phyloP scores from a whole-genome alignment of 768 basidiomycete species.

The Russula ochroleuca region DNA sequence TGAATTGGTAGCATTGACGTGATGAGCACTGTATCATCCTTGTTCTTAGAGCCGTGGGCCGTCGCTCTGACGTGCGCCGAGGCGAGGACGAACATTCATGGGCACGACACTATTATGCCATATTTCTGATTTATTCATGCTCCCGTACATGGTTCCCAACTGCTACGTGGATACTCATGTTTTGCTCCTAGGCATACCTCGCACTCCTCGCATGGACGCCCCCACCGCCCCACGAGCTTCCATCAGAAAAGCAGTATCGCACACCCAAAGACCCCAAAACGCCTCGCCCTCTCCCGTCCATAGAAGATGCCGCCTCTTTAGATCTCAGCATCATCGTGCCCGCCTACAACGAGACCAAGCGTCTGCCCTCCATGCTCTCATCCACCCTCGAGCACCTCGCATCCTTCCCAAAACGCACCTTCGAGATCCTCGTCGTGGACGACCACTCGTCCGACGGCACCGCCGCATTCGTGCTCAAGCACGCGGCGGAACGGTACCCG shows the following conservation, averaged over 20 bases:
- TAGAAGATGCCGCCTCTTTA: slow-evolving; percentile 54
- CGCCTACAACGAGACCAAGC: slow-evolving; percentile 85
- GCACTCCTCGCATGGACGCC: slow-evolving; percentile 75
- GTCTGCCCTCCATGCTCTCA: slow-evolving; percentile 80
- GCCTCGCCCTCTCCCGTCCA: slow-evolving; percentile 51
- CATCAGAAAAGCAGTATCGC: slow-evolving; percentile 68
- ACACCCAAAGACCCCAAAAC: slow-evolving; percentile 50
- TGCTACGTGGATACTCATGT: slow-evolving; percentile 20
- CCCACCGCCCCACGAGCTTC: slow-evolving; percentile 51
- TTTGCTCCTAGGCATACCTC: slow-evolving; percentile 55
- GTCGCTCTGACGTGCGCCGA: slow-evolving; percentile 48
- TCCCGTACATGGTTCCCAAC: neutral
- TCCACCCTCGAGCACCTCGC: slow-evolving; percentile 65
- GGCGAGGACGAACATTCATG: slow-evolving; percentile 59
- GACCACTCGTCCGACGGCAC: slow-evolving; percentile 86
- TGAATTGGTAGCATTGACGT: slow-evolving; percentile 12
- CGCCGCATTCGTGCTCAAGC: slow-evolving; percentile 53
- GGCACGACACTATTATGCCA: slow-evolving; percentile 44
- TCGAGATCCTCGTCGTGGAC: slow-evolving; percentile 85
- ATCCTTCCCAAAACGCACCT: slow-evolving; percentile 45
- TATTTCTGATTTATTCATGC: slow-evolving; percentile 35
- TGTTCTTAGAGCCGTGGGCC: slow-evolving; percentile 85
- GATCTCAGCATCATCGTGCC: slow-evolving; percentile 83
- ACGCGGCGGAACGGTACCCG: slow-evolving; percentile 52
- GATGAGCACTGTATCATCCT: slow-evolving; percentile 82